Conservation (phyloP, 495 filamentous ascomycete genomes). For the Penicillium cataractarum region DNA sequence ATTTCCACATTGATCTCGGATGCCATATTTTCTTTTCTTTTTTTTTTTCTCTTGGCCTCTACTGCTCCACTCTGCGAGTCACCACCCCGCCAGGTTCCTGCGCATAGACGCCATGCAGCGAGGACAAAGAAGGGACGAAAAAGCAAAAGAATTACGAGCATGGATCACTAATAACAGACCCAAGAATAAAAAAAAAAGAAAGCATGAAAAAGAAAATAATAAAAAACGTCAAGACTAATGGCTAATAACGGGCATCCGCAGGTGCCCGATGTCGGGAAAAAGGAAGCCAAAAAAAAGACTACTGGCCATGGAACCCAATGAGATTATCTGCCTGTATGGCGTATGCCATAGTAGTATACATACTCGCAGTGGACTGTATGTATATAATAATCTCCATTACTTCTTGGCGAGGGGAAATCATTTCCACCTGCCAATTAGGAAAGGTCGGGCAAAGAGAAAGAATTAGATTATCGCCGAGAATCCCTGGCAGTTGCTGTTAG, state of each 20-base stretch:
- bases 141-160: neutral
- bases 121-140: neutral
- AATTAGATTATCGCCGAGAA: neutral
- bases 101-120: constrained; percentile 12
- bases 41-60: neutral
- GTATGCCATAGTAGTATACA: neutral
- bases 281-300: too few relatives aligned
- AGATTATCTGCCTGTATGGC: neutral
- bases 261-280: constrained; percentile 28
- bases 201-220: neutral
- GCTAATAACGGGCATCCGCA: neutral
- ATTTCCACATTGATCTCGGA: neutral
- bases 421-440: constrained; percentile 1
- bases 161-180: neutral
- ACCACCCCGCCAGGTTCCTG: constrained; percentile 15
- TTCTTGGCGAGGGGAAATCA: neutral
- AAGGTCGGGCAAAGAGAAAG: neutral
- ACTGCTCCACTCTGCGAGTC: constrained; percentile 12
- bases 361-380: too few relatives aligned
- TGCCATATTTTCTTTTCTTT: neutral
- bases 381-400: neutral
- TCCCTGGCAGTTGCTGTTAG: too few relatives aligned
- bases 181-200: neutral
- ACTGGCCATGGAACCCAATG: neutral
- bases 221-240: neutral